Evolutionary conservation across 2,329 filamentous ascomycete genomes (phyloP).

Genomic region (Fusarium beomiforme): DNA sequence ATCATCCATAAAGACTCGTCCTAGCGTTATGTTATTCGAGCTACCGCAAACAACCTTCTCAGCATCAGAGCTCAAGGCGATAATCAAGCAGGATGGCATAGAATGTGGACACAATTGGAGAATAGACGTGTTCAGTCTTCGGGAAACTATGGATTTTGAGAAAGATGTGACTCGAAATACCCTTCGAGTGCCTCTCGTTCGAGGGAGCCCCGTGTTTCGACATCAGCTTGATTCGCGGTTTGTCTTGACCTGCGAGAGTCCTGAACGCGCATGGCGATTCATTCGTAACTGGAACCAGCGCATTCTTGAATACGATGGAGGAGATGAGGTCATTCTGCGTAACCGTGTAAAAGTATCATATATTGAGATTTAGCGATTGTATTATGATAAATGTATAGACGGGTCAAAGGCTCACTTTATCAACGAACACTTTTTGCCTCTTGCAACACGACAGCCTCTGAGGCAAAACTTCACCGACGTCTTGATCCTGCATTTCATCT

Average conservation of each 20-base stretch:
- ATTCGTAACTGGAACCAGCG: conserved; percentile 55
- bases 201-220: conserved; percentile 24
- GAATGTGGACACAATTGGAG: conserved; percentile 25
- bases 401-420: background rate
- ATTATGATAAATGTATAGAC: background rate
- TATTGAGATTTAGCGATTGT: conserved; percentile 47
- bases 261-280: conserved; percentile 51
- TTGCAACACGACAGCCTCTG: too few species aligned
- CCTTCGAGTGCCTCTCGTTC: conserved; percentile 2
- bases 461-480: too few species aligned
- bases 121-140: conserved; percentile 24
- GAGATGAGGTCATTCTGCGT: conserved; percentile 11
- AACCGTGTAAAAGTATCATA: conserved; percentile 45
- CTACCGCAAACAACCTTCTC: conserved; percentile 46
- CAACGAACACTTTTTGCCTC: too few species aligned
- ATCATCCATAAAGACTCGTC: conserved; percentile 39
- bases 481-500: background rate
- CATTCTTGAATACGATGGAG: conserved; percentile 37
- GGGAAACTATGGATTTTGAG: conserved; percentile 1
- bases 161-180: background rate
- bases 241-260: conserved; percentile 46
- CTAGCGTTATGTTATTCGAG: conserved; percentile 46
- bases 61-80: conserved; percentile 20
- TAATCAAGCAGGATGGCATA: conserved; percentile 23
- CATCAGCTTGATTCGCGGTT: conserved; percentile 44